Evolutionary conservation across 768 basidiomycete species (phyloP), one percentile per base, ranked within the genome.

Genomic region (Coprinellus micaceus): DNA sequence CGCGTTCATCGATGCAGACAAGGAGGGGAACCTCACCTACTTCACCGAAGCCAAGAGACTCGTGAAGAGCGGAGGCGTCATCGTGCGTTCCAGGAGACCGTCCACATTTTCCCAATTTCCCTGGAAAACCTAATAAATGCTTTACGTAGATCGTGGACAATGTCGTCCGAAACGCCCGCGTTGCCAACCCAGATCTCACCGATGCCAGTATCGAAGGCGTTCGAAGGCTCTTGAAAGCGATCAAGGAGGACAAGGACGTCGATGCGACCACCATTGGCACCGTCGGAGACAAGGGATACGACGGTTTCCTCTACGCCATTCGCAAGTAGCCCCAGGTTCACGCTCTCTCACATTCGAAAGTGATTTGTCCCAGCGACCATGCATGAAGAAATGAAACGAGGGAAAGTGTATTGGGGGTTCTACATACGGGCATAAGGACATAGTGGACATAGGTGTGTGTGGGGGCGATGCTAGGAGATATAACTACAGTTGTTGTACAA

Each of bases 1-100:
- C 19, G 75, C 76, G 2, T 90, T 89, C 74, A 85, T 88, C 59
- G 87, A 89, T 67, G 88, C 86, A 6, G 84, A 88, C 71, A 88
- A 88, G 64, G 66, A 70, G 3, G 75, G 73, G 39, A 84, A 83
- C 58, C 53, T 73, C 22, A 71, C 72, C 3, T 88, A 88, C 63
- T 85, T 84, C 69, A 70, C 66, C 1, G 78, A 88, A 58, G 81
- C 80, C 0, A 83, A 88, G 63, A 77, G 86, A 13, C 72, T 89
- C 6, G 74, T 82, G 0, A 73, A 80, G 48, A 75, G 76, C 40
- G 82, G 83, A 12, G 86, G 84, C 13, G 76, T 87, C 21, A 84
- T 89, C 54, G 83, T 82, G n/a, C n/a, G n/a, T n/a, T n/a, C n/a
- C n/a, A n/a, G n/a, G n/a, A n/a, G n/a, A n/a, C n/a, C n/a, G n/a